phyloP scores from a whole-genome alignment of 495 filamentous ascomycete genomes.

The Pyronema domesticum region DNA sequence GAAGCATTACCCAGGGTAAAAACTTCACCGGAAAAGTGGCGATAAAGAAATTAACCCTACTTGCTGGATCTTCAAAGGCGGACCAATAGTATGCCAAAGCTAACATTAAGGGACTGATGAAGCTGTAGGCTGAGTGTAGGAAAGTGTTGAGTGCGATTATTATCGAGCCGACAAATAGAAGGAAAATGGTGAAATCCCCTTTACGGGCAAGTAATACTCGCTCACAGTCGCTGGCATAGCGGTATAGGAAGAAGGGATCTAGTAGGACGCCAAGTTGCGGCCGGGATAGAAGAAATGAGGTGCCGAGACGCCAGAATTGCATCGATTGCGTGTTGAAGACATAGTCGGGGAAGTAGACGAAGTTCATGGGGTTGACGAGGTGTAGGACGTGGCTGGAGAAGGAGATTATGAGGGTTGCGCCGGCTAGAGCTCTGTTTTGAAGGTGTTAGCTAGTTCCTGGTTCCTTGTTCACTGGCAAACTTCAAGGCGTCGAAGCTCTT shows the following conservation, averaged over 20 bases:
- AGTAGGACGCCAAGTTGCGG: constrained; percentile 19
- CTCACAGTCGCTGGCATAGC: constrained; percentile 22
- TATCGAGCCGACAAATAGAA: constrained; percentile 15
- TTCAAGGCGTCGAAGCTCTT: no score
- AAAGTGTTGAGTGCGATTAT: constrained; percentile 14
- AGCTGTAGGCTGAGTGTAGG: constrained; percentile 14
- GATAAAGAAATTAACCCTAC: constrained; percentile 19
- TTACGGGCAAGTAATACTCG: constrained; percentile 16
- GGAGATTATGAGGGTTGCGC: constrained; percentile 16
- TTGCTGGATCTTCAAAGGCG: constrained; percentile 12
- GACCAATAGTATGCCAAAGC: constrained; percentile 23
- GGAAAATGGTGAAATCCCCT: constrained; percentile 20
- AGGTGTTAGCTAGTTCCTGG: no score
- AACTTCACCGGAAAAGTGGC: constrained; percentile 22
- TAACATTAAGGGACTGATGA: constrained; percentile 16
- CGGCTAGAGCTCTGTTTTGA: constrained; percentile 16
- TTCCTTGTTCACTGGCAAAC: no score
- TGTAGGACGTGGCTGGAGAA: constrained; percentile 13
- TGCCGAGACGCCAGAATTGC: constrained; percentile 21
- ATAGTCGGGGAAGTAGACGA: constrained; percentile 12
- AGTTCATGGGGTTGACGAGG: constrained; percentile 10
- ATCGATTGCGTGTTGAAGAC: constrained; percentile 13
- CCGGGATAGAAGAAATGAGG: constrained; percentile 19
- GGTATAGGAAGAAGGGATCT: constrained; percentile 24
- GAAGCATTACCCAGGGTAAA: constrained; percentile 22